These are phyloP conservation scores for Colletotrichum lindemuthianum DNA, from an alignment of 2,329 filamentous ascomycete genomes.

Conservation along the genomic window DNA sequence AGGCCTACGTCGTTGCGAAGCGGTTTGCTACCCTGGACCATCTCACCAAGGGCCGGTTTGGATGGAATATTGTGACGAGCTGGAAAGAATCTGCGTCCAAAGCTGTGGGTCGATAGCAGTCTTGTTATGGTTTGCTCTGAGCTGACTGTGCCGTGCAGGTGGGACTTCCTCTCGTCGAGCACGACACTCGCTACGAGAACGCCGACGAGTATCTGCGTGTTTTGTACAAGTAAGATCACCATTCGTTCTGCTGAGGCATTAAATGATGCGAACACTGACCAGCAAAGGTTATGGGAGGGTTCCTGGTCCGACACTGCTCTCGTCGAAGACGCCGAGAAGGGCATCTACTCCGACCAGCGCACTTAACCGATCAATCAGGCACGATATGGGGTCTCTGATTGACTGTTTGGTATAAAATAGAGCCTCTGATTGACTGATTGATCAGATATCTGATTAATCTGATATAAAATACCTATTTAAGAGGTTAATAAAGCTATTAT, in stretches of 20 bases:
- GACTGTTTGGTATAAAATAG: too few relatives aligned
- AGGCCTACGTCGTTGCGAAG: slow-evolving; percentile 70
- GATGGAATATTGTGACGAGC: slow-evolving; percentile 73
- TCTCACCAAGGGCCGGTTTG: slow-evolving; percentile 67
- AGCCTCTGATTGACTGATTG: too few relatives aligned
- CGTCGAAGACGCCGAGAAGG: slow-evolving; percentile 14
- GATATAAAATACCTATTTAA: too few relatives aligned
- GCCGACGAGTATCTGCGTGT: slow-evolving; percentile 71
- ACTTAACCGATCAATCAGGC: too few relatives aligned
- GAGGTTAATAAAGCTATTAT: too few relatives aligned
- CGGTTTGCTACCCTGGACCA: slow-evolving; percentile 71
- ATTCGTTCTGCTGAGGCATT: background rate
- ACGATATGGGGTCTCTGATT: too few relatives aligned
- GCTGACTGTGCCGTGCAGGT: slow-evolving; percentile 52
- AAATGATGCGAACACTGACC: background rate
- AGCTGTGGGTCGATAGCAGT: slow-evolving; percentile 43
- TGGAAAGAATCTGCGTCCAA: slow-evolving; percentile 70
- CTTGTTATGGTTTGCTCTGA: background rate
- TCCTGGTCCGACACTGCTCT: slow-evolving; percentile 23
- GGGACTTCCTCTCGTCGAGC: slow-evolving; percentile 63
- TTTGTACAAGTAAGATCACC: slow-evolving; percentile 61
- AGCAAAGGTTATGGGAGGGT: slow-evolving; percentile 16
- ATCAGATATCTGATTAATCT: too few relatives aligned
- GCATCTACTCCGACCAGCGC: slow-evolving; percentile 19
- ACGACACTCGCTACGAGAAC: slow-evolving; percentile 69